A percentile compares a stretch with the other conserved stretches of the same genome.
phyloP scores from a whole-genome alignment of 176 grass and related monocot genomes.

The Canna indica region DNA sequence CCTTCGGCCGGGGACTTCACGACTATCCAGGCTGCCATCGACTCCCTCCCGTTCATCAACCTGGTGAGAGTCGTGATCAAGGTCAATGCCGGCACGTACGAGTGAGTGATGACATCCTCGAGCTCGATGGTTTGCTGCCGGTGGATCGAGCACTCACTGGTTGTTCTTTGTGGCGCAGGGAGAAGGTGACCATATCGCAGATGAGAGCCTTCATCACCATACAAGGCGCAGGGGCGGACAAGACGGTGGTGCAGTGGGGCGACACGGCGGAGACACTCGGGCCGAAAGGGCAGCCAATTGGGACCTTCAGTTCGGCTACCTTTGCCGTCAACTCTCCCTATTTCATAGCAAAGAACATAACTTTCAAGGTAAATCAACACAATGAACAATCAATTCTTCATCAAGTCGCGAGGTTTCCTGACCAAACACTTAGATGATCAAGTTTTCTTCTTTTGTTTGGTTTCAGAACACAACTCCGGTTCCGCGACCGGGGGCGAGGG shows the following conservation, averaged over 20 bases:
- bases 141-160: neutral
- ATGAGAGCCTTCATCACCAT: constrained; percentile 5
- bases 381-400: neutral
- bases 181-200: constrained; percentile 10
- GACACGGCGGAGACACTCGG: constrained; percentile 11
- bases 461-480: constrained; percentile 68
- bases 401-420: neutral
- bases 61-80: constrained; percentile 75
- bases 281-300: neutral
- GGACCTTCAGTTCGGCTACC: constrained; percentile 4
- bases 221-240: constrained; percentile 7
- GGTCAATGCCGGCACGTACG: constrained; percentile 86
- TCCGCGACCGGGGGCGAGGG: constrained; percentile 50
- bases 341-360: constrained; percentile 20
- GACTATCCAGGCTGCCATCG: constrained; percentile 74
- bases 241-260: constrained; percentile 13
- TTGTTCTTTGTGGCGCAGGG: neutral
- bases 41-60: constrained; percentile 80
- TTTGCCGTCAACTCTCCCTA: constrained; percentile 1
- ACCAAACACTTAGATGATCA: neutral
- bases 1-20: constrained; percentile 48
- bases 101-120: constrained; percentile 34
- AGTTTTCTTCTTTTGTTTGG: neutral
- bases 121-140: neutral
- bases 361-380: constrained; percentile 10